Evolutionary conservation across 495 filamentous ascomycete genomes (phyloP), one percentile per base, ranked within the genome.

Genomic region (Aspergillus mulundensis): DNA sequence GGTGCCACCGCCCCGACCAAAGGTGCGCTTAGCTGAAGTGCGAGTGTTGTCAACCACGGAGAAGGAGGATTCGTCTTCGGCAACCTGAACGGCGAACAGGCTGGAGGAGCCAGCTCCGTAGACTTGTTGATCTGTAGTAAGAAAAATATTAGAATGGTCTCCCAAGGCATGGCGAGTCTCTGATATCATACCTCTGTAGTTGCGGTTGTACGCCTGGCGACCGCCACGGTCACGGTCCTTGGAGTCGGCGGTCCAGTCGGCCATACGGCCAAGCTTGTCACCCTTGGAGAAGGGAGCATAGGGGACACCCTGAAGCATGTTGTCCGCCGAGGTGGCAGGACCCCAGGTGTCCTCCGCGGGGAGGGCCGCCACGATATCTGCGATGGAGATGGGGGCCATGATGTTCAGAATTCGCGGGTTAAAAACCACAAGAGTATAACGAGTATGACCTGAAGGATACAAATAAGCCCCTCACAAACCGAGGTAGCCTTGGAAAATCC

Each of bases 181-280:
- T 42, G 3, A 19, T 42, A 63, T 25, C 58, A 53, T 70, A 95
- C 92, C 94, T 81, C 94, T 87, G 72, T 87, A 96, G 67, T 91
- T 92, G 47, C 91, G 77, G 68, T 94, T 91, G 70, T 95, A 97
- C 57, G 89, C 87, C 66, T 90, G 86, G 64, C 94, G 76, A 47
- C 90, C 88, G 44, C 86, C 86, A 45, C 92, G 79, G 55, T 91
- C 84, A 57, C 87, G 74, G 59, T 95, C 92, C 75, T 96, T 97
- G 61, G 88, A 84, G 61, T 96, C 94, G n/a, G 86, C 68, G 10
- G 92, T 95, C 95, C 95, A 98, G 75, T 98, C 94, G 18, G 94
- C 94, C 94, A 98, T 98, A 61, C 94, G 91, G 51, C 95, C 94
- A 24, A 98, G 78, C 80, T 97, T 98, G 79, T 98, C 94, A 62